Conservation (phyloP, 2,329 filamentous ascomycete genomes). For the Gaeumannomyces sp. region DNA sequence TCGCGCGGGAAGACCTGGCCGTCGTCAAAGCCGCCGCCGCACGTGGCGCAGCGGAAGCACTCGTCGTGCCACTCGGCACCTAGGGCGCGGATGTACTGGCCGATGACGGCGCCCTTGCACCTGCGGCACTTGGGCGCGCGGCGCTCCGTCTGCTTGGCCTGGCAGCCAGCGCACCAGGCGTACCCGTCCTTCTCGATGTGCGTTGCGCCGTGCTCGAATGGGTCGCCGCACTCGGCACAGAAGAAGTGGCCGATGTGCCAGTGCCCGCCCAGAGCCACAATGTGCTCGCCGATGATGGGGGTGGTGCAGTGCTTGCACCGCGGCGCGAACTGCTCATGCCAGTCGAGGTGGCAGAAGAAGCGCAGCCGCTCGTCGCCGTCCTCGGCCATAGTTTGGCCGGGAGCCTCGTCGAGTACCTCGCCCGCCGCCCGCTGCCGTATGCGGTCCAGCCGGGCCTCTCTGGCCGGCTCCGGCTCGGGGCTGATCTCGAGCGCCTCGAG, state of each 20-base stretch:
- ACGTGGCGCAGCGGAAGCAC: constrained; percentile 77
- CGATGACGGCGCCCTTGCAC: constrained; percentile 78
- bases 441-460: constrained; percentile 65
- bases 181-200: constrained; percentile 94
- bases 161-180: constrained; percentile 91
- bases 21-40: constrained; percentile 54
- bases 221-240: constrained; percentile 96
- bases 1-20: constrained; percentile 59
- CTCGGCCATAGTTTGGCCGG: constrained; percentile 58
- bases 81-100: constrained; percentile 82
- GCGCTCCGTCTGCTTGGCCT: constrained; percentile 84
- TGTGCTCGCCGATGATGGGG: constrained; percentile 90
- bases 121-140: constrained; percentile 82
- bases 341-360: constrained; percentile 98
- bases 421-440: constrained; percentile 56
- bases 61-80: constrained; percentile 89
- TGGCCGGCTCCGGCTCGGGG: constrained; percentile 72
- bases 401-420: constrained; percentile 54
- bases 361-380: constrained; percentile 69
- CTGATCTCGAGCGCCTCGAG: constrained; percentile 97
- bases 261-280: constrained; percentile 87
- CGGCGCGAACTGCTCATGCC: constrained; percentile 89
- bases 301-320: constrained; percentile 95
- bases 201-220: constrained; percentile 67
- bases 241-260: constrained; percentile 99